Base-by-base conservation (phyloP, 352 stramenopile genomes). In the Thraustochytrium sp. region DNA sequence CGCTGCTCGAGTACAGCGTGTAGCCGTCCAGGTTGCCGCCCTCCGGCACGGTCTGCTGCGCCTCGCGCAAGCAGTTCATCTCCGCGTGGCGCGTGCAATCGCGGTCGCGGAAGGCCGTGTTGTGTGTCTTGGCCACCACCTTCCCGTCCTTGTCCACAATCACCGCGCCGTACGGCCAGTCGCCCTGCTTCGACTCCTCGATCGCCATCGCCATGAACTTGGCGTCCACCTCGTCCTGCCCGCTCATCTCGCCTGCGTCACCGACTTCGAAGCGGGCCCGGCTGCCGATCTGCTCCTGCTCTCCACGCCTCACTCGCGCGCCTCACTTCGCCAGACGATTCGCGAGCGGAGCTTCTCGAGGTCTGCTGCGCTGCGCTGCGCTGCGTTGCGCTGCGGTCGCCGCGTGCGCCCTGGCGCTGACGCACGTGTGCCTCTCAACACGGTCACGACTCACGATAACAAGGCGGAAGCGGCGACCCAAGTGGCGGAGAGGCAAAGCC, bases 1-100 rank as follows among this genome's bases (percentile, higher is more conserved):
- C 91, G 34, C 92, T 76, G 26, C 90, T 92, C 1, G 85, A 88
- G 64, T 94, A 94, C 8, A 94, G 82, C 44, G 88, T 93, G n/a
- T 83, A 89, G 82, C 74, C 74, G 18, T 91, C 89, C 21, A 88
- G 61, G 26, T 91, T 87, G 37, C 89, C 75, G 88, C 91, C 90
- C 44, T 72, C 40, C 8, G 59, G 59, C 23, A 89, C 64, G 21
- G 74, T 74, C 13, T 74, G 37, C 26, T 87, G 84, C 46, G 89
- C 91, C 62, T 82, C 46, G 48, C 89, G 85, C 74, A 94, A 51
- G 13, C 87, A 87, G 36, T 87, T 44, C 29, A 94, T 80, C 85
- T 94, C 91, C 23, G 91, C 91, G 83, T 94, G 91, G 3, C 88
- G 87, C 4, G 90, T 92, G 34, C 89, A 89, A 86, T 94, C 91